These are phyloP conservation scores for Colletotrichum lentis DNA, from an alignment of 2,329 filamentous ascomycete species.

Conservation along the genomic window DNA sequence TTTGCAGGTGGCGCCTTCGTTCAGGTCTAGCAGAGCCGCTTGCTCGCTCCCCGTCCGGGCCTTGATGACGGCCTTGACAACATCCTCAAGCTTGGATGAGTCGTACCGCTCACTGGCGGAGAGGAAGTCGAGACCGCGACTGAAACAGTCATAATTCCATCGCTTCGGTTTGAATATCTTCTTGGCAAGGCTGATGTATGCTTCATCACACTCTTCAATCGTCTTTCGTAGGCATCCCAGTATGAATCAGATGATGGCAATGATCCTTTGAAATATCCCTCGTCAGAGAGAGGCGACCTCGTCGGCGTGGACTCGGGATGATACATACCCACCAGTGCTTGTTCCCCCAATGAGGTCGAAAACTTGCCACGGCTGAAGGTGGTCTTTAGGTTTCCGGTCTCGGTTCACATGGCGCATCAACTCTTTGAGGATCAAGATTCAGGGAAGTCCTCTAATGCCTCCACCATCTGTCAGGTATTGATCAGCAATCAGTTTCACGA, in stretches of 20 bases:
- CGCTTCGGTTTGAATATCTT: constrained; percentile 41
- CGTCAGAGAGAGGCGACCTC: not conserved
- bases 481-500: not conserved
- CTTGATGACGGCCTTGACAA: constrained; percentile 38
- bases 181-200: constrained; percentile 39
- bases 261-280: constrained; percentile 31
- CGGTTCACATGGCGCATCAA: constrained; percentile 35
- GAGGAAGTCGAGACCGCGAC: constrained; percentile 15
- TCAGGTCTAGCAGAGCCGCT: constrained; percentile 10
- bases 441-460: constrained; percentile 35
- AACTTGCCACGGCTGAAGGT: constrained; percentile 36
- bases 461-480: constrained; percentile 20
- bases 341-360: constrained; percentile 40
- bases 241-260: constrained; percentile 43
- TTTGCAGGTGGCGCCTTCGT: not conserved
- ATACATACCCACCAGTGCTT: constrained; percentile 31
- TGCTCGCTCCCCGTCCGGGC: constrained; percentile 21
- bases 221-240: constrained; percentile 40
- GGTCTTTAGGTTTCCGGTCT: constrained; percentile 13
- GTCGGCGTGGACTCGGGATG: not conserved
- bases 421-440: constrained; percentile 32
- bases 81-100: constrained; percentile 34
- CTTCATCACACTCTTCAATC: constrained; percentile 39
- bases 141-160: constrained; percentile 35
- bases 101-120: constrained; percentile 33